A percentile compares a stretch with the other conserved stretches of the same genome.
phyloP scores from a whole-genome alignment of 2,329 filamentous ascomycete species.

The Pyrenochaeta sp. region DNA sequence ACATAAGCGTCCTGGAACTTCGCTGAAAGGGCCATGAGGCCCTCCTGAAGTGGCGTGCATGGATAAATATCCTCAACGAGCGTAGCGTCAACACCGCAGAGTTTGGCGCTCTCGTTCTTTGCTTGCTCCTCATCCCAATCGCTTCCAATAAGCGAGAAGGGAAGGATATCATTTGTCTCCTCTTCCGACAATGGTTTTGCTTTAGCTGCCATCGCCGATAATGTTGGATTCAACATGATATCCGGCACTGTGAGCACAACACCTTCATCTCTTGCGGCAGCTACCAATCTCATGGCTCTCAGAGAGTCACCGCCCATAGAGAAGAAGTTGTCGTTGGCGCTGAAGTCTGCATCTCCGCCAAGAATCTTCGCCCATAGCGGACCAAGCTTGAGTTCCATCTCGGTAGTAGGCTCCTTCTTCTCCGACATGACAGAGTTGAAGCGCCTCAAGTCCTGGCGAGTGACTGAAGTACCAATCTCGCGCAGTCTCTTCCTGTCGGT shows the following conservation, averaged over 20 bases:
- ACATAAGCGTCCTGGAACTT: constrained; percentile 50
- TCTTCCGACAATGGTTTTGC: constrained; percentile 30
- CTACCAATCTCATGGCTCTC: constrained; percentile 65
- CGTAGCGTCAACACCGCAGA: constrained; percentile 35
- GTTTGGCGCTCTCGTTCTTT: constrained; percentile 47
- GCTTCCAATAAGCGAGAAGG: constrained; percentile 44
- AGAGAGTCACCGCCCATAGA: constrained; percentile 61
- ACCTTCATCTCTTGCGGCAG: constrained; percentile 60
- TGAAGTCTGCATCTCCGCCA: constrained; percentile 43
- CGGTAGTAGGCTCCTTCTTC: constrained; percentile 55
- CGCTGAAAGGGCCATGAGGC: constrained; percentile 51
- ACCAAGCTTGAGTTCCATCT: constrained; percentile 41
- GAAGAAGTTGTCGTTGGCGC: constrained; percentile 53
- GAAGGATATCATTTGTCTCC: constrained; percentile 30
- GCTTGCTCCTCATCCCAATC: constrained; percentile 43
- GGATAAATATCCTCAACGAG: constrained; percentile 52
- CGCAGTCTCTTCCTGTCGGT: constrained; percentile 46
- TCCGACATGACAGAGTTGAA: constrained; percentile 41
- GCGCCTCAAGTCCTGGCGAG: constrained; percentile 40
- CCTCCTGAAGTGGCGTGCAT: constrained; percentile 54
- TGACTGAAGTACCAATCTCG: constrained; percentile 43
- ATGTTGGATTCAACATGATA: constrained; percentile 60
- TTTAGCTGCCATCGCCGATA: constrained; percentile 57
- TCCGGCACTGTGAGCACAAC: constrained; percentile 63
- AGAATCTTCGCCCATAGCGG: constrained; percentile 44